Conservation (phyloP, 805 yeast genomes). For the Pichia nakasei region DNA sequence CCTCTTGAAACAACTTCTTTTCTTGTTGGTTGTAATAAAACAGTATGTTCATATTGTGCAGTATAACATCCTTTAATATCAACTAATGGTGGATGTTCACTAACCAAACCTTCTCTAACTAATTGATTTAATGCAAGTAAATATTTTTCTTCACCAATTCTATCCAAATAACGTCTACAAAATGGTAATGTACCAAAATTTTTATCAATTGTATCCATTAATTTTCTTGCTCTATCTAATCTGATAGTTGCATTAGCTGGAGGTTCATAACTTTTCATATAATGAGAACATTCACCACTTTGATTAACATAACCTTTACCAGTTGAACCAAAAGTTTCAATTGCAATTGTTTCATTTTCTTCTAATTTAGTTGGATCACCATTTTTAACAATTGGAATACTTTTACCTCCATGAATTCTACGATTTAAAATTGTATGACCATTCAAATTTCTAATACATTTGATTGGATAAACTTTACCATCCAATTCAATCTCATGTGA, state of each 20-base stretch:
- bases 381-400: slow-evolving; percentile 92
- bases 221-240: slow-evolving; percentile 57
- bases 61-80: slow-evolving; percentile 83
- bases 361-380: slow-evolving; percentile 97
- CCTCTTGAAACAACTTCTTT: slow-evolving; percentile 95
- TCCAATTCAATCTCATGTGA: slow-evolving; percentile 86
- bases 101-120: slow-evolving; percentile 79
- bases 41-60: slow-evolving; percentile 95
- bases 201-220: slow-evolving; percentile 61
- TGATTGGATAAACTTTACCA: slow-evolving; percentile 78
- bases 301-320: slow-evolving; percentile 85
- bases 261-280: slow-evolving; percentile 53
- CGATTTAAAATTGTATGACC: slow-evolving; percentile 89
- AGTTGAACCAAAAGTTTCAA: slow-evolving; percentile 96
- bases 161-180: slow-evolving; percentile 91
- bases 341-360: slow-evolving; percentile 96
- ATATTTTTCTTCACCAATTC: slow-evolving; percentile 87
- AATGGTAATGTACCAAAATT: slow-evolving; percentile 93
- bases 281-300: slow-evolving; percentile 93
- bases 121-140: slow-evolving; percentile 76
- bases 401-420: slow-evolving; percentile 87
- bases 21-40: slow-evolving; percentile 78
- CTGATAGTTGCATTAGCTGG: slow-evolving; percentile 44
- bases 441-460: slow-evolving; percentile 82
- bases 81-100: slow-evolving; percentile 88